phyloP scores from a whole-genome alignment of 1,284 basidiomycete species.

The Neolentinus lepideus region DNA sequence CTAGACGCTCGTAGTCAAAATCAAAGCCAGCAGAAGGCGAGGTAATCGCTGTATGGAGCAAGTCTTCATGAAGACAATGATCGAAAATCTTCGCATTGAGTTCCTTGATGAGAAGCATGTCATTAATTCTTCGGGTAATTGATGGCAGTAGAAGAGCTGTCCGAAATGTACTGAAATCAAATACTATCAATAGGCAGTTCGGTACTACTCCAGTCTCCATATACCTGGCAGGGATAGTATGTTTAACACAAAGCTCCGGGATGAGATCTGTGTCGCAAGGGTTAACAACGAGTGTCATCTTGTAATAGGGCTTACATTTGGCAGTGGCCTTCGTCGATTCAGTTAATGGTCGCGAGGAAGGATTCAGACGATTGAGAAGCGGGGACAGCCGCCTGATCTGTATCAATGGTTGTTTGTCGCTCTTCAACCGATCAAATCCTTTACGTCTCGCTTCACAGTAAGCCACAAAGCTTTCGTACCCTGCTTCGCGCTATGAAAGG shows the following conservation, averaged over 20 bases:
- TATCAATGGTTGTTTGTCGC: conserved; percentile 64
- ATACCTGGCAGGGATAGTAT: conserved; percentile 68
- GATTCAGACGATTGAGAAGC: conserved; percentile 48
- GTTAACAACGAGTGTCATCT: background rate
- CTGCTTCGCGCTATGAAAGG: conserved; percentile 45
- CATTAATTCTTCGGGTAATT: conserved; percentile 61
- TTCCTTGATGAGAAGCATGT: conserved; percentile 66
- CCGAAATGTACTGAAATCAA: conserved; percentile 44
- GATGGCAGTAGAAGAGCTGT: conserved; percentile 67
- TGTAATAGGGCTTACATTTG: conserved; percentile 20
- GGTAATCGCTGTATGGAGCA: conserved; percentile 59
- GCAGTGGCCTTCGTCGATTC: conserved; percentile 33
- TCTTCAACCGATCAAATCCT: conserved; percentile 51
- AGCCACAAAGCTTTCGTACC: conserved; percentile 50
- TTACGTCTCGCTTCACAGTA: conserved; percentile 55
- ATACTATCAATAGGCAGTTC: conserved; percentile 7
- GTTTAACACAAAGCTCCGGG: conserved; percentile 68
- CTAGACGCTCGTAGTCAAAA: conserved; percentile 73
- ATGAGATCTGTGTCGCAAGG: conserved; percentile 52
- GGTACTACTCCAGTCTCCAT: conserved; percentile 7
- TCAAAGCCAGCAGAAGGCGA: conserved; percentile 60
- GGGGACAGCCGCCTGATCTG: conserved; percentile 50
- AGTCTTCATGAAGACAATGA: conserved; percentile 47
- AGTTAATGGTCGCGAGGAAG: conserved; percentile 25
- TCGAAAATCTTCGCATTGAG: conserved; percentile 65